Conservation (phyloP, 2,329 filamentous ascomycete species). For the Penicillium sp. region DNA sequence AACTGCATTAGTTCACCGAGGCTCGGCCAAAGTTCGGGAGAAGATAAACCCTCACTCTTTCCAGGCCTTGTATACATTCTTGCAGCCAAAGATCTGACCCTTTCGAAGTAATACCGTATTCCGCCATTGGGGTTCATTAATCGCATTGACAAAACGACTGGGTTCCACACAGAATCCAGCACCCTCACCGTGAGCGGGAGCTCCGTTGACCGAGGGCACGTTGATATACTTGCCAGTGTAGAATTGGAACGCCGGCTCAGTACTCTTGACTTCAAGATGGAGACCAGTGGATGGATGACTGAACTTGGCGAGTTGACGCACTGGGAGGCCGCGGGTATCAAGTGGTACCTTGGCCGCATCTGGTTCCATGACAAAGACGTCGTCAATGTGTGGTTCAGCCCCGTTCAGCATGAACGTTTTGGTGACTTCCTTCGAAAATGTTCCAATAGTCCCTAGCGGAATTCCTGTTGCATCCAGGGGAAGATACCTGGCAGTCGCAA, state of each 20-base stretch:
- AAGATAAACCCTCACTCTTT: constrained; percentile 39
- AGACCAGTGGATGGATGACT: constrained; percentile 67
- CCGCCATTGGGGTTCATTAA: constrained; percentile 75
- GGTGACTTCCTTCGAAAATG: constrained; percentile 56
- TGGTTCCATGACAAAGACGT: constrained; percentile 77
- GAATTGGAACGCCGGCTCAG: constrained; percentile 94
- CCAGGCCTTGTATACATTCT: constrained; percentile 82
- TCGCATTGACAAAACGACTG: constrained; percentile 80
- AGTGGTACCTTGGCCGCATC: constrained; percentile 56
- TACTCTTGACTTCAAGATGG: constrained; percentile 81
- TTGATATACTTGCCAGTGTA: constrained; percentile 85
- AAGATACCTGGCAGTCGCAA: constrained; percentile 60
- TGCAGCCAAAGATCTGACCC: constrained; percentile 74
- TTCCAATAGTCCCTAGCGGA: constrained; percentile 63
- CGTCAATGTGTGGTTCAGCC: constrained; percentile 70
- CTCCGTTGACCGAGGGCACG: constrained; percentile 57
- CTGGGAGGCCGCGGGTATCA: constrained; percentile 59
- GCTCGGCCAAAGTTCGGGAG: constrained; percentile 3
- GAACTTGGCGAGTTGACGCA: constrained; percentile 64
- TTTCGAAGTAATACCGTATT: constrained; percentile 73
- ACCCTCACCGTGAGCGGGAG: constrained; percentile 59
- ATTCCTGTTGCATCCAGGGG: constrained; percentile 68
- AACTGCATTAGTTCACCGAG: too few species aligned
- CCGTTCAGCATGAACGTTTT: constrained; percentile 67
- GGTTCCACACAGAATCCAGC: constrained; percentile 90